A percentile compares a stretch with the other conserved stretches of the same genome.
Conservation (phyloP, 1,139 yeast genomes). For the Lodderomyces theae region DNA sequence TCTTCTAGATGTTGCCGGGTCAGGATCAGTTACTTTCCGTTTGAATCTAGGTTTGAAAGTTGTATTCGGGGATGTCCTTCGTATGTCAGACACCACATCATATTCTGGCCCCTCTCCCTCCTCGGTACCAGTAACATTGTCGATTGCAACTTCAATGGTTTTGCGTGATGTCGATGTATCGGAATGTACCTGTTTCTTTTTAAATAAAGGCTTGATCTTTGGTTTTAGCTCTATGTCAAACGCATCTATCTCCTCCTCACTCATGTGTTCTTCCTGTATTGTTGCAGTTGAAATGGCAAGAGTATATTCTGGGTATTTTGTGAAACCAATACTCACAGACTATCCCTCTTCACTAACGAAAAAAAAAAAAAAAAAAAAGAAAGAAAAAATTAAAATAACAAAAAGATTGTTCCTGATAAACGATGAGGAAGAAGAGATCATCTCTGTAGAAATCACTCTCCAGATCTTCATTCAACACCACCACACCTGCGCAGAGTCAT, state of each 20-base stretch:
- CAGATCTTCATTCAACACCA: not conserved
- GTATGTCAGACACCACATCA: no score
- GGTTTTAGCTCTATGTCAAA: conserved; percentile 5
- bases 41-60: not conserved
- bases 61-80: no score
- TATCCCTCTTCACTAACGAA: no score
- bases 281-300: no score
- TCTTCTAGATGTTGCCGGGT: not conserved
- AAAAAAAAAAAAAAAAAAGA: no score
- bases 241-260: conserved; percentile 10
- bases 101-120: not conserved
- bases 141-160: no score
- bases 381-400: no score
- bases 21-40: not conserved
- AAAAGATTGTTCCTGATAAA: no score
- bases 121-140: not conserved
- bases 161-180: not conserved
- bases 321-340: not conserved
- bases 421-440: no score
- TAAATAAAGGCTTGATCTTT: not conserved
- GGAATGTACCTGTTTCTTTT: not conserved
- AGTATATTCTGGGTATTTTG: no score
- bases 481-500: conserved; percentile 1
- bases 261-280: no score
- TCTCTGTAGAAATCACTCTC: no score